phyloP scores from a whole-genome alignment of 257 asterid genomes.

The Solanum acaule region DNA sequence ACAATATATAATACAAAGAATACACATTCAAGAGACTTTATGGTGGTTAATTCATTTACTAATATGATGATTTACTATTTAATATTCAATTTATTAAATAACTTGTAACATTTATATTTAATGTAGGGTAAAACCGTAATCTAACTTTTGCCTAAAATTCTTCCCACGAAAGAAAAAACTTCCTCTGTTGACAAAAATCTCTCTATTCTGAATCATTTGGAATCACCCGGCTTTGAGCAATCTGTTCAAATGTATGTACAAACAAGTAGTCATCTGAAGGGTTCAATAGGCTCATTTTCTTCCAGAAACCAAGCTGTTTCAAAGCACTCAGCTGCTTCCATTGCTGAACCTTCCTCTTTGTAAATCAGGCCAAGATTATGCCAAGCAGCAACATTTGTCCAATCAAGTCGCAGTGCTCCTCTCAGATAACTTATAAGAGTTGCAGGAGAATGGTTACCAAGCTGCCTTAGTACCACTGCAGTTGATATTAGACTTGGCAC shows the following conservation, averaged over 20 bases:
- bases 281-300: slow-evolving; percentile 2
- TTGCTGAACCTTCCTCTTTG: not conserved
- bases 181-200: not conserved
- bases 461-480: slow-evolving; percentile 44
- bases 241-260: not conserved
- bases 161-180: not conserved
- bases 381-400: slow-evolving; percentile 7
- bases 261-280: slow-evolving; percentile 3
- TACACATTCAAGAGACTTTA: not conserved
- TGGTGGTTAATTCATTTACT: not conserved
- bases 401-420: slow-evolving; percentile 3
- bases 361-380: slow-evolving; percentile 9
- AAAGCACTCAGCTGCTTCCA: slow-evolving; percentile 9
- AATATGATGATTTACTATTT: not conserved
- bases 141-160: not conserved
- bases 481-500: slow-evolving; percentile 63
- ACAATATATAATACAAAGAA: not conserved
- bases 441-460: slow-evolving; percentile 14
- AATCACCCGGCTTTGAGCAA: not conserved
- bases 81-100: not conserved
- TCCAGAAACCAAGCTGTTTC: slow-evolving; percentile 1
- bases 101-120: not conserved
- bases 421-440: not conserved
- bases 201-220: not conserved
- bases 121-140: not conserved